These are phyloP conservation scores for Zangia roseola DNA, from an alignment of 768 basidiomycete species.

Conservation along the genomic window DNA sequence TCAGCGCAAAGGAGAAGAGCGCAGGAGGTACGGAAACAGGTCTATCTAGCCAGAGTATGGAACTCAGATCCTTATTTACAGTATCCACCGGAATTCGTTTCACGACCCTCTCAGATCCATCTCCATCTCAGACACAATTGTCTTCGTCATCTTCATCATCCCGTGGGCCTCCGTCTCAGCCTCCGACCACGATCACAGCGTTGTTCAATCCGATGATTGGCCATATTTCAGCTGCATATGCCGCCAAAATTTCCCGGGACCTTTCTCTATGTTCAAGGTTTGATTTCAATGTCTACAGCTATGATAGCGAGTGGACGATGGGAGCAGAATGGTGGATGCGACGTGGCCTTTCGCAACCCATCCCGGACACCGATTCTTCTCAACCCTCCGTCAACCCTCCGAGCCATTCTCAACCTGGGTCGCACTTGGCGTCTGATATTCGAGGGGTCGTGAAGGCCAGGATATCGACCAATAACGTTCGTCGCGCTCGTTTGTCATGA, in stretches of 20 bases:
- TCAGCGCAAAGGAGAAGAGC: constrained; percentile 90
- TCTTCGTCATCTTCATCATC: constrained; percentile 35
- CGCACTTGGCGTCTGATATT: constrained; percentile 37
- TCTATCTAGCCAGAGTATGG: not conserved
- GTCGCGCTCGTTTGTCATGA: constrained; percentile 25
- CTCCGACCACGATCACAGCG: constrained; percentile 92
- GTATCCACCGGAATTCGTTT: constrained; percentile 95
- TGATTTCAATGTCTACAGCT: constrained; percentile 96
- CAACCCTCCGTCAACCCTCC: not conserved
- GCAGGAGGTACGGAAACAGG: constrained; percentile 65
- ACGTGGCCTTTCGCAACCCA: constrained; percentile 39
- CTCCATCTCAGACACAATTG: constrained; percentile 53
- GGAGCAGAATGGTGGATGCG: constrained; percentile 97
- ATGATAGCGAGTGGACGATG: constrained; percentile 94
- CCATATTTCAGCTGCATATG: constrained; percentile 88
- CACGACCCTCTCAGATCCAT: constrained; percentile 82
- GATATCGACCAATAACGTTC: constrained; percentile 84
- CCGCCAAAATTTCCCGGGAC: constrained; percentile 82
- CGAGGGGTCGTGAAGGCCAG: constrained; percentile 87
- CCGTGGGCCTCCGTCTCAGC: constrained; percentile 50
- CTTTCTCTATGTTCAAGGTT: constrained; percentile 87
- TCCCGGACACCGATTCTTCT: constrained; percentile 10
- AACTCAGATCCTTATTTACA: constrained; percentile 30
- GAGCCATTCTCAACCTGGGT: constrained; percentile 10
- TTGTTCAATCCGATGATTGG: constrained; percentile 97